These are phyloP conservation scores for Neurospora sp. DNA, from an alignment of 2,329 filamentous ascomycete species.

Conservation along the genomic window DNA sequence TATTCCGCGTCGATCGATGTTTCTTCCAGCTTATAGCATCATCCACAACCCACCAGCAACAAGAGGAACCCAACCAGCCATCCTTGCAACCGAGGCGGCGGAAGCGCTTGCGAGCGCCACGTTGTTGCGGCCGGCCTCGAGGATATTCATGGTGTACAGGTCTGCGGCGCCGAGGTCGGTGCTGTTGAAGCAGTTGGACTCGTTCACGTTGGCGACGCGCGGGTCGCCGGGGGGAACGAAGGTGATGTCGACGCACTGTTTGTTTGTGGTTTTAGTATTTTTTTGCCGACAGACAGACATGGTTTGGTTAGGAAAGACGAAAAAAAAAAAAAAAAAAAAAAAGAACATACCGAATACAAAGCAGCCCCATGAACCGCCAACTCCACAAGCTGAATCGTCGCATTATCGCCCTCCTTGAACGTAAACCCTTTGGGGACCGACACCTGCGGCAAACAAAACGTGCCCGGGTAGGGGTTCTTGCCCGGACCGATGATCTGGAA, in stretches of 20 bases:
- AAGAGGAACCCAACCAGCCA: constrained; percentile 31
- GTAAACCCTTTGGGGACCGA: constrained; percentile 63
- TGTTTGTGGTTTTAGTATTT: too few species aligned
- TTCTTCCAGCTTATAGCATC: constrained; percentile 20
- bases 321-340: too few species aligned
- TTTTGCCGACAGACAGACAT: too few species aligned
- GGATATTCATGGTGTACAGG: constrained; percentile 59
- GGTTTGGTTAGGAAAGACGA: too few species aligned
- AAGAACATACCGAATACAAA: constrained; percentile 60
- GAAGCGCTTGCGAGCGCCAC: constrained; percentile 19
- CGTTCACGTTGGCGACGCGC: constrained; percentile 60
- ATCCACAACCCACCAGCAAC: constrained; percentile 29
- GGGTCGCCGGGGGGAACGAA: constrained; percentile 69
- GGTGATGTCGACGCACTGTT: constrained; percentile 79
- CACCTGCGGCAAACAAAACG: constrained; percentile 82
- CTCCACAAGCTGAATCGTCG: constrained; percentile 84
- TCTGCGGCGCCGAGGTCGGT: constrained; percentile 65
- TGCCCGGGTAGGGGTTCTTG: constrained; percentile 77
- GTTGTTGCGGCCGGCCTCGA: constrained; percentile 28
- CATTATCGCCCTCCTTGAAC: constrained; percentile 73
- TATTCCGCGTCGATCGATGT: background rate
- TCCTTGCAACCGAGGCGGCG: constrained; percentile 9
- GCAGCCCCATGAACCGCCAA: constrained; percentile 72
- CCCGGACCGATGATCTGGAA: constrained; percentile 77
- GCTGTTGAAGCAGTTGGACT: constrained; percentile 82